Evolutionary conservation across 345 rosid genomes (phyloP).

Genomic region (Kandelia obovata): DNA sequence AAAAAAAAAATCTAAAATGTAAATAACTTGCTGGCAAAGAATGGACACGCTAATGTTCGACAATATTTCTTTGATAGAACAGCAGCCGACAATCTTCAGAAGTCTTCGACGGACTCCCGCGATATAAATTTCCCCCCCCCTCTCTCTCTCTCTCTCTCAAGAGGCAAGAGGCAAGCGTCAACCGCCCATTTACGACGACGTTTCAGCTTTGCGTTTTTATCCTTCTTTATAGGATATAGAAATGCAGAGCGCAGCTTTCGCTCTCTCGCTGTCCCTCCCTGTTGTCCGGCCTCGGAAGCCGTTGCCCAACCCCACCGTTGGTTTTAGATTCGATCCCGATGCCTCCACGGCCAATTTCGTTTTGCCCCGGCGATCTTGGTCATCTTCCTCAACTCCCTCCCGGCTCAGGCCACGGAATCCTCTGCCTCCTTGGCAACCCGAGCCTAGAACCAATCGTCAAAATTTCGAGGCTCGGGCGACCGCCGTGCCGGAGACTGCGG

Average conservation of each 20-base stretch:
- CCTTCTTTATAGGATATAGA: conserved; percentile 26
- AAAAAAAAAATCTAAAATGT: no score
- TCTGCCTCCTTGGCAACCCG: conserved; percentile 32
- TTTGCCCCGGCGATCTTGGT: conserved; percentile 68
- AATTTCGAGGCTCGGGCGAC: conserved; percentile 49
- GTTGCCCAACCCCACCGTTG: conserved; percentile 2
- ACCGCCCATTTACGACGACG: no score
- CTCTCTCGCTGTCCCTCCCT: conserved; percentile 33
- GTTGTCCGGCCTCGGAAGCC: conserved; percentile 14
- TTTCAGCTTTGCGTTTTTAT: no score
- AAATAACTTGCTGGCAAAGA: no score
- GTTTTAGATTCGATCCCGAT: conserved; percentile 33
- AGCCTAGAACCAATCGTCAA: conserved; percentile 16
- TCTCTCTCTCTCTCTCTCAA: no score
- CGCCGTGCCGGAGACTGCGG: conserved; percentile 63
- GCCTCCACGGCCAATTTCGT: conserved; percentile 37
- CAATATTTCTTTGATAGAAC: no score
- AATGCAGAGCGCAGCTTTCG: conserved; percentile 69
- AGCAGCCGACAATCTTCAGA: no score
- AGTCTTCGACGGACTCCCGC: no score
- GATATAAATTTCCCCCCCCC: no score
- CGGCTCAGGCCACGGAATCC: conserved; percentile 62
- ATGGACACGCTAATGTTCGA: no score
- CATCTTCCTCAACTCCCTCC: conserved; percentile 29
- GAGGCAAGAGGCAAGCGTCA: no score